A percentile compares a stretch with the other conserved stretches of the same genome.
Conservation (phyloP, 768 basidiomycete species). For the Hemileccinum rubropunctum region DNA sequence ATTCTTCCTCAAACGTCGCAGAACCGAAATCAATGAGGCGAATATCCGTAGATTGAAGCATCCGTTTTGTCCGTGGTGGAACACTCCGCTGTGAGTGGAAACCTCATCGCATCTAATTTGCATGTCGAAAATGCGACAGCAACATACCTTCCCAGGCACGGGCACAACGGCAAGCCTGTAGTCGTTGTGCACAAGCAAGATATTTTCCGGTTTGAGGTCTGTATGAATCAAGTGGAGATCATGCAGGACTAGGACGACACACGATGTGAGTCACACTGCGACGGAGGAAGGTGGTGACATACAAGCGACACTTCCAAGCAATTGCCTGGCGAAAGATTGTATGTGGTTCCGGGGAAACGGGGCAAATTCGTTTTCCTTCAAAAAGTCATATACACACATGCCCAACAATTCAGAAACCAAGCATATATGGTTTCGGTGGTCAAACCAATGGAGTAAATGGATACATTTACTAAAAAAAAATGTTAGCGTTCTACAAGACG, state of each 20-base stretch:
- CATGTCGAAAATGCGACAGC: background rate
- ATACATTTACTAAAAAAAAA: conserved; percentile 83
- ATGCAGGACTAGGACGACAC: conserved; percentile 68
- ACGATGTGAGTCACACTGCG: background rate
- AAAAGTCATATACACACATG: conserved; percentile 97
- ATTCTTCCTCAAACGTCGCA: conserved; percentile 96
- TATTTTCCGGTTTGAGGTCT: conserved; percentile 99
- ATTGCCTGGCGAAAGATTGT: conserved; percentile 89
- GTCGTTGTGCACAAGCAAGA: conserved; percentile 86
- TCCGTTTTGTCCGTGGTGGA: conserved; percentile 66
- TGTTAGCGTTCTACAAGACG: conserved; percentile 20
- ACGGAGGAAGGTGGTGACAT: conserved; percentile 34
- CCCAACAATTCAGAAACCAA: conserved; percentile 93
- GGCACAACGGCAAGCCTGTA: conserved; percentile 60
- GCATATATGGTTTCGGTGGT: conserved; percentile 97
- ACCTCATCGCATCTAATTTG: conserved; percentile 11
- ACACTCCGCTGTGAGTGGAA: conserved; percentile 52
- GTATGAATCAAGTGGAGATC: conserved; percentile 91
- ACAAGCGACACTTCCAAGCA: conserved; percentile 94
- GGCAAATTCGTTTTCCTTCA: conserved; percentile 96
- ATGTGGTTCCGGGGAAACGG: conserved; percentile 97
- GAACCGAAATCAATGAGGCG: conserved; percentile 98
- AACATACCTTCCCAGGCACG: conserved; percentile 61
- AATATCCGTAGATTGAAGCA: conserved; percentile 86
- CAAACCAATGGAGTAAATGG: conserved; percentile 91